Percentiles rank a stretch among this genome's conserved stretches.
Conservation (phyloP, 1,284 basidiomycete species). For the Trichosporon coremiiforme region DNA sequence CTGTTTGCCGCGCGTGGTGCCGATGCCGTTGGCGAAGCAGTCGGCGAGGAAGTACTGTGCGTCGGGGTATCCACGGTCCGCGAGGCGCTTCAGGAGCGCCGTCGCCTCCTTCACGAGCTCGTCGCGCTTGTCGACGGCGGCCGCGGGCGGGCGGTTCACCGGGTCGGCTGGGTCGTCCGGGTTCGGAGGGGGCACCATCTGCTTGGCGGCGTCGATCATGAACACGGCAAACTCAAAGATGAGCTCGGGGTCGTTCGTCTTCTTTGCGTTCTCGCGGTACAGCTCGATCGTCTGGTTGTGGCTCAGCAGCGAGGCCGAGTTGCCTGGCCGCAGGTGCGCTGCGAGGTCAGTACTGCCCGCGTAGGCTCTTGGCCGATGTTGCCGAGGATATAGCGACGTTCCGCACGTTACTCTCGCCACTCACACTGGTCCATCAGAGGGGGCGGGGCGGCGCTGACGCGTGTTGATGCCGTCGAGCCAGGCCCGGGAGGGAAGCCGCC, state of each 20-base stretch:
- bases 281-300: constrained; percentile 95
- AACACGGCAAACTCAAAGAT: constrained; percentile 99
- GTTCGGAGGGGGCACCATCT: constrained; percentile 60
- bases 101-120: constrained; percentile 85
- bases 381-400: background rate
- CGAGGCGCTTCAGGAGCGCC: constrained; percentile 80
- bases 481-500: constrained; percentile 11
- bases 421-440: constrained; percentile 56
- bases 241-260: constrained; percentile 95
- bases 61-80: constrained; percentile 88
- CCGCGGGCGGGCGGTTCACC: constrained; percentile 61
- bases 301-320: constrained; percentile 85
- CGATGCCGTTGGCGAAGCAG: constrained; percentile 96
- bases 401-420: constrained; percentile 25
- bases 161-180: constrained; percentile 33
- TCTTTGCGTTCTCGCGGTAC: constrained; percentile 96
- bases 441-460: constrained; percentile 32
- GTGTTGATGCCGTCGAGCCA: background rate
- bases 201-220: constrained; percentile 94
- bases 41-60: constrained; percentile 97
- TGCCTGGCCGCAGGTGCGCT: constrained; percentile 87
- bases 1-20: constrained; percentile 81
- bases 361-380: background rate
- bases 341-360: background rate
- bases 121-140: constrained; percentile 83